Percentiles rank a stretch among this genome's conserved stretches.
Conservation (phyloP, 345 rosid species). For the Eucalyptus sp. region DNA sequence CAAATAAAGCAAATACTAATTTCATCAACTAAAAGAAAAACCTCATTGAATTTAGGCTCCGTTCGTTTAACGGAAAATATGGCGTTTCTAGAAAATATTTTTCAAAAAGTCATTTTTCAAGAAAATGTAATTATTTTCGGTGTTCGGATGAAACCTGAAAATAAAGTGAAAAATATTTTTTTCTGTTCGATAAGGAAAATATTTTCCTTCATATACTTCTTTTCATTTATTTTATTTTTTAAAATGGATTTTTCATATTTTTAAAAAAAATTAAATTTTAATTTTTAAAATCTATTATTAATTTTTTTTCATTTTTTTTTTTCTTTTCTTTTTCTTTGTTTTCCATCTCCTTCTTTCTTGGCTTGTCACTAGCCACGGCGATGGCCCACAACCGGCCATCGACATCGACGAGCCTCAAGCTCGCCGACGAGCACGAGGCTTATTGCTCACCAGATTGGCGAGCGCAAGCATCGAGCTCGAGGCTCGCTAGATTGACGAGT, state of each 20-base stretch:
- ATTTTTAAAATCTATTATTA: too few species aligned
- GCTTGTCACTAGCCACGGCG: fast-evolving
- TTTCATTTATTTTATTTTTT: too few species aligned
- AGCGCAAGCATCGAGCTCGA: fast-evolving
- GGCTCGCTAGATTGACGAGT: fast-evolving
- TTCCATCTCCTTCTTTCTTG: too few species aligned
- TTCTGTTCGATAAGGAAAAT: fast-evolving
- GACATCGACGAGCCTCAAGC: fast-evolving
- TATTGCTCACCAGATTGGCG: fast-evolving
- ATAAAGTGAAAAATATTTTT: too few species aligned
- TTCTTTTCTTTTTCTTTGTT: too few species aligned
- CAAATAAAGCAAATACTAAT: not conserved
- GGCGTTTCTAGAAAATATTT: fast-evolving
- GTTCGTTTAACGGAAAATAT: fast-evolving
- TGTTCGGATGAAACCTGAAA: fast-evolving
- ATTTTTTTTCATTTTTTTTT: fast-evolving
- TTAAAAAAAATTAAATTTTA: fast-evolving
- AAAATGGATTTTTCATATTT: too few species aligned
- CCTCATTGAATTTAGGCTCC: not conserved
- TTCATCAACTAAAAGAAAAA: not conserved
- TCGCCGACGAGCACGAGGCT: fast-evolving
- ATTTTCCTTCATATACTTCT: fast-evolving
- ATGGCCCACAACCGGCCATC: fast-evolving
- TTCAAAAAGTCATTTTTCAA: fast-evolving
- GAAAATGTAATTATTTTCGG: too few species aligned